phyloP scores from a whole-genome alignment of 768 basidiomycete genomes.

The Rhodosporidiobolus odoratus region DNA sequence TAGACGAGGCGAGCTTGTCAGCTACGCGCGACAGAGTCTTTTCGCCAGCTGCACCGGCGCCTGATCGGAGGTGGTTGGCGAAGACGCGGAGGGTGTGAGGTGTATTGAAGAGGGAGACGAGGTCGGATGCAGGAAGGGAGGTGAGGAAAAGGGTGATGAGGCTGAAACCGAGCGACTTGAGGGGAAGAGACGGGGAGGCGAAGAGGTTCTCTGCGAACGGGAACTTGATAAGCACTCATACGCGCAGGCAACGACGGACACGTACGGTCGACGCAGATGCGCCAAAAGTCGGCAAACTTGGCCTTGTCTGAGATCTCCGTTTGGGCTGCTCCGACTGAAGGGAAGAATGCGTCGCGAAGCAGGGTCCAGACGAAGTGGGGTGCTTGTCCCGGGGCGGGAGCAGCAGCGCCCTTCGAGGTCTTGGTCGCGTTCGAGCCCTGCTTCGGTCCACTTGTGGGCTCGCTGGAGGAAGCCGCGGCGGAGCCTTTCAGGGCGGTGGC shows the following conservation, averaged over 20 bases:
- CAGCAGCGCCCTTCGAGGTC: slow-evolving; percentile 35
- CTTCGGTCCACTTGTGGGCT: background rate
- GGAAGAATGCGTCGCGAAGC: slow-evolving; percentile 69
- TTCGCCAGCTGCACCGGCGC: slow-evolving; percentile 52
- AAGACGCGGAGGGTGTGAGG: slow-evolving; percentile 93
- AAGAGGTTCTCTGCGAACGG: slow-evolving; percentile 69
- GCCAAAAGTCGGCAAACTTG: slow-evolving; percentile 85
- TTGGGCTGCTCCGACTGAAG: slow-evolving; percentile 41
- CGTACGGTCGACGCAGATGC: slow-evolving; percentile 82
- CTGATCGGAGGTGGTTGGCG: slow-evolving; percentile 80
- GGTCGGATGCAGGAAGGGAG: slow-evolving; percentile 59
- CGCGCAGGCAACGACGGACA: background rate
- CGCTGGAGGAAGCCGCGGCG: slow-evolving; percentile 3
- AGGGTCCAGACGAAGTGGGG: slow-evolving; percentile 87
- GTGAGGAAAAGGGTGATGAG: slow-evolving; percentile 74
- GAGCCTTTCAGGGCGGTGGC: slow-evolving; percentile 70
- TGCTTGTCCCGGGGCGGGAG: slow-evolving; percentile 60
- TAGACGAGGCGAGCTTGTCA: slow-evolving; percentile 66
- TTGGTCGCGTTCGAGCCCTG: slow-evolving; percentile 39
- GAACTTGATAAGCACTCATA: background rate
- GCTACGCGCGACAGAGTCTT: slow-evolving; percentile 86
- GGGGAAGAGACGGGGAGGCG: slow-evolving; percentile 69
- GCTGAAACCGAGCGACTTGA: slow-evolving; percentile 95
- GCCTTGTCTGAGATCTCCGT: slow-evolving; percentile 47
- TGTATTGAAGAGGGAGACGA: slow-evolving; percentile 80